Percentiles rank a stretch among this genome's conserved stretches.
These are phyloP conservation scores for Diaporthe aspalathi DNA, from an alignment of 2,329 filamentous ascomycete species.

Conservation along the genomic window DNA sequence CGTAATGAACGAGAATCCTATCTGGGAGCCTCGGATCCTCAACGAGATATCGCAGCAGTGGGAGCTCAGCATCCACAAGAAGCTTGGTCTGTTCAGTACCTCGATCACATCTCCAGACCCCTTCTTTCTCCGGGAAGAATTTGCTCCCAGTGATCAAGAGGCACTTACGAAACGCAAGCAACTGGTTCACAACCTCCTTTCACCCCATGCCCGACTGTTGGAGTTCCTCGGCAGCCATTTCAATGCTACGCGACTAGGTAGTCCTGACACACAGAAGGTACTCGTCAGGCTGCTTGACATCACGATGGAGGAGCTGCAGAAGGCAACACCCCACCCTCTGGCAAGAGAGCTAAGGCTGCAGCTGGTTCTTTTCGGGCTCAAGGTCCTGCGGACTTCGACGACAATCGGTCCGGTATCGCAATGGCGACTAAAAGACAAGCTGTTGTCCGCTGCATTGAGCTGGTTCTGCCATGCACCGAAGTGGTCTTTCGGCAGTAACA, in stretches of 20 bases:
- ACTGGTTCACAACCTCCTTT: slow-evolving; percentile 81
- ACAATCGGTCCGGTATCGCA: slow-evolving; percentile 72
- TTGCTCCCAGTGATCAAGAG: slow-evolving; percentile 88
- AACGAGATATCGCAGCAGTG: slow-evolving; percentile 90
- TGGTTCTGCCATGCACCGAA: slow-evolving; percentile 89
- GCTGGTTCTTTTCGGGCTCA: slow-evolving; percentile 83
- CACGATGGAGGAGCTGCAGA: slow-evolving; percentile 80
- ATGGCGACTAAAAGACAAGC: slow-evolving; percentile 88
- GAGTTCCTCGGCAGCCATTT: slow-evolving; percentile 96
- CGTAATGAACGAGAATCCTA: slow-evolving; percentile 94
- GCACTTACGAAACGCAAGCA: slow-evolving; percentile 80
- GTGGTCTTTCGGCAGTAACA: slow-evolving; percentile 97
- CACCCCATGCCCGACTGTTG: slow-evolving; percentile 85
- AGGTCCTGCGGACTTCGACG: slow-evolving; percentile 79
- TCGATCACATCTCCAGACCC: slow-evolving; percentile 79
- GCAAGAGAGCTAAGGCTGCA: slow-evolving; percentile 93
- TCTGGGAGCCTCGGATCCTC: slow-evolving; percentile 86
- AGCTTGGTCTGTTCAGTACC: slow-evolving; percentile 83
- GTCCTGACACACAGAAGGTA: slow-evolving; percentile 80
- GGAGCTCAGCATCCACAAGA: slow-evolving; percentile 83
- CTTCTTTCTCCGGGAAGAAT: slow-evolving; percentile 91
- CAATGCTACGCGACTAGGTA: slow-evolving; percentile 89
- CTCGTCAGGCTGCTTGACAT: slow-evolving; percentile 84
- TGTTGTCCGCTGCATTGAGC: slow-evolving; percentile 84
- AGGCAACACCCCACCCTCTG: slow-evolving; percentile 82